phyloP scores from a whole-genome alignment of 2,329 filamentous ascomycete species.

The Fonsecaea monophora region DNA sequence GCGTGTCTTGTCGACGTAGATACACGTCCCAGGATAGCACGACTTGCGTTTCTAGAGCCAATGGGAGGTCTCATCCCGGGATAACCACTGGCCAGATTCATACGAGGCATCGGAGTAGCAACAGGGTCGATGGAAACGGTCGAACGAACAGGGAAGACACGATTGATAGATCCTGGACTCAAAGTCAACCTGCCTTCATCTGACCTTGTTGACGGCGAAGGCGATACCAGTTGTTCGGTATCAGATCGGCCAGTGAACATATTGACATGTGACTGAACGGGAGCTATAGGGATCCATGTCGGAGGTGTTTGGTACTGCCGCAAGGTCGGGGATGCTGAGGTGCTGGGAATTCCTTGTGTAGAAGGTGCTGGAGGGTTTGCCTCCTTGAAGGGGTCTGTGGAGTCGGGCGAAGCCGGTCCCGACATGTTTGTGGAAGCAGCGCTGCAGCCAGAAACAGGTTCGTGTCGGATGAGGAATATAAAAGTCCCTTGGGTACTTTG shows the following conservation, averaged over 20 bases:
- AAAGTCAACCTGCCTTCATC: constrained; percentile 30
- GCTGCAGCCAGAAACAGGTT: background rate
- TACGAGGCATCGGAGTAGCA: constrained; percentile 43
- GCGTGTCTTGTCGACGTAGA: background rate
- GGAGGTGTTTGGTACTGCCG: constrained; percentile 21
- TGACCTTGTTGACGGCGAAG: constrained; percentile 16
- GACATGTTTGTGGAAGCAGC: constrained; percentile 20
- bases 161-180: constrained; percentile 55
- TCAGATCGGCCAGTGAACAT: constrained; percentile 36
- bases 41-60: background rate
- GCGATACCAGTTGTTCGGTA: constrained; percentile 13
- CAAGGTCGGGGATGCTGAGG: background rate
- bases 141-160: constrained; percentile 83
- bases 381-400: constrained; percentile 6
- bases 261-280: constrained; percentile 31
- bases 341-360: background rate
- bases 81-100: constrained; percentile 27
- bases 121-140: constrained; percentile 72
- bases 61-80: constrained; percentile 25
- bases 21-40: background rate
- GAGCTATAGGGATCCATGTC: constrained; percentile 28
- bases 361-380: constrained; percentile 2
- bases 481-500: background rate
- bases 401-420: constrained; percentile 20
- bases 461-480: background rate